Evolutionary conservation across 768 basidiomycete species (phyloP).

Genomic region (Leccinellum luteum): DNA sequence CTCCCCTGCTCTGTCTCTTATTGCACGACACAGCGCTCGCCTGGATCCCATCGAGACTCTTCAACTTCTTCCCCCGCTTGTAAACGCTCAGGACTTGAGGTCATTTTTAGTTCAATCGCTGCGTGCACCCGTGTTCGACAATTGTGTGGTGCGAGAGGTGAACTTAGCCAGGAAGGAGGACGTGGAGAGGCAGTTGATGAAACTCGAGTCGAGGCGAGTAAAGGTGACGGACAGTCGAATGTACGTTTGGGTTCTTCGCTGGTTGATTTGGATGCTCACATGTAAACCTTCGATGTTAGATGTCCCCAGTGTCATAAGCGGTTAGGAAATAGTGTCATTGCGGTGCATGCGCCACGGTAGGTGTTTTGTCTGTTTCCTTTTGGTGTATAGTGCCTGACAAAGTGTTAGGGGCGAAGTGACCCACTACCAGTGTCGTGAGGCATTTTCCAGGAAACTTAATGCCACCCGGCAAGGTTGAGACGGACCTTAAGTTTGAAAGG

Average conservation of each 20-base stretch:
- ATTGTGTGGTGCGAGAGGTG: constrained; percentile 64
- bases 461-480: constrained; percentile 29
- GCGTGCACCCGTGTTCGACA: constrained; percentile 66
- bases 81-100: constrained; percentile 77
- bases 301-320: constrained; percentile 97
- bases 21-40: constrained; percentile 78
- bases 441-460: constrained; percentile 59
- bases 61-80: constrained; percentile 85
- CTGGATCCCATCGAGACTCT: constrained; percentile 82
- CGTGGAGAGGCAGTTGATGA: constrained; percentile 68
- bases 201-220: constrained; percentile 75
- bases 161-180: constrained; percentile 77
- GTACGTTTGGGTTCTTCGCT: constrained; percentile 46
- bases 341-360: constrained; percentile 85
- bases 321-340: constrained; percentile 89
- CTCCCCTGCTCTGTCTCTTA: constrained; percentile 81
- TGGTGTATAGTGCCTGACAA: not conserved
- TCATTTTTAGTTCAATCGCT: constrained; percentile 73
- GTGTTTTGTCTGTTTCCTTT: constrained; percentile 16
- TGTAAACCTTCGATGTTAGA: constrained; percentile 38
- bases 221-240: constrained; percentile 91
- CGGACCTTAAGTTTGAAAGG: not conserved
- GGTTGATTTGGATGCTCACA: not conserved
- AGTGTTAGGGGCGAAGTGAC: constrained; percentile 87
- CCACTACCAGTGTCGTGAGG: constrained; percentile 93